Conservation (phyloP, 768 basidiomycete genomes). For the Suillus placidus region DNA sequence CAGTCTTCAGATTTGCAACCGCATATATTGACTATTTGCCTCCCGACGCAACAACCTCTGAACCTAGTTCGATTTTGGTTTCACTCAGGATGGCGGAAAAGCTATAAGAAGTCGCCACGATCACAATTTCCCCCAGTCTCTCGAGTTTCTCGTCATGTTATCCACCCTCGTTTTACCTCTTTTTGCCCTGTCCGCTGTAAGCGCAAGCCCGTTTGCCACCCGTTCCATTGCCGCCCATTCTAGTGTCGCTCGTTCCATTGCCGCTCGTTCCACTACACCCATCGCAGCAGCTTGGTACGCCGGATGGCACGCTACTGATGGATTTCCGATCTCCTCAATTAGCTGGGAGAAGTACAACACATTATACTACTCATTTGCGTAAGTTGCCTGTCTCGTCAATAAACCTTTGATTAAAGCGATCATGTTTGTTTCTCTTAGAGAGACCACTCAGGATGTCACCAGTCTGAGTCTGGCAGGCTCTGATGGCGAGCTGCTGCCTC, state of each 20-base stretch:
- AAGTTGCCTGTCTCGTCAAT: constrained; percentile 19
- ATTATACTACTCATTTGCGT: constrained; percentile 70
- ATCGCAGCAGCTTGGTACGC: constrained; percentile 67
- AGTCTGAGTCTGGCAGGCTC: constrained; percentile 42
- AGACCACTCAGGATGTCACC: constrained; percentile 36
- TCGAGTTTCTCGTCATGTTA: background rate
- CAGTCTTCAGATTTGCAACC: background rate
- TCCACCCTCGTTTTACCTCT: constrained; percentile 2
- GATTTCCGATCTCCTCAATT: constrained; percentile 56
- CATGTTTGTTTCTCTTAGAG: constrained; percentile 24
- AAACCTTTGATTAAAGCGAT: background rate
- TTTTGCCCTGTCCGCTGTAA: constrained; percentile 6
- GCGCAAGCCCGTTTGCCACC: background rate
- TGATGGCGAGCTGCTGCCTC: constrained; percentile 50
- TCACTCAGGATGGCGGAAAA: background rate
- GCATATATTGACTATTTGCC: background rate
- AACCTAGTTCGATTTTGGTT: background rate
- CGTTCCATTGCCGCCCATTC: background rate
- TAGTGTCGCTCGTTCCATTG: background rate
- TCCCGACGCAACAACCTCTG: background rate
- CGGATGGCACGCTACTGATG: constrained; percentile 57
- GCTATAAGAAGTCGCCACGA: background rate
- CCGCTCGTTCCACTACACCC: background rate
- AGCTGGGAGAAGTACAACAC: constrained; percentile 77
- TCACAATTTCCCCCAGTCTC: background rate